These are phyloP conservation scores for Calocera cornea DNA, from an alignment of 768 basidiomycete genomes.

Conservation along the genomic window DNA sequence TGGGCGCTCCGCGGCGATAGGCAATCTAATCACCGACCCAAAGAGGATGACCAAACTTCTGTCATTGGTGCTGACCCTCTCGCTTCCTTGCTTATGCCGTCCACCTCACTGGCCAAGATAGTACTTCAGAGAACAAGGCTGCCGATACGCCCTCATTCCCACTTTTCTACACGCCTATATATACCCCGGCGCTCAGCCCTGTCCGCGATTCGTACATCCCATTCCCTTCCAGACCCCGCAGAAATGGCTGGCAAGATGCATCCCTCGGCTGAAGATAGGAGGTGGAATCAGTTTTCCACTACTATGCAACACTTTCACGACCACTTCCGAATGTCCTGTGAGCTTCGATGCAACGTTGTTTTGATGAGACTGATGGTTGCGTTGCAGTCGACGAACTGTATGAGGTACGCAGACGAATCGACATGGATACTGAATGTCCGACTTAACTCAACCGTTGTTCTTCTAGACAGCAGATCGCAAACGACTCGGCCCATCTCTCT, in stretches of 20 bases:
- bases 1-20: too few relatives aligned
- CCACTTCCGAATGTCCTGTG: conserved; percentile 7
- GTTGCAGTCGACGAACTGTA: conserved; percentile 9
- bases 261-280: background rate
- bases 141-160: background rate
- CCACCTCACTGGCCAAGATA: too few relatives aligned
- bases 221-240: background rate
- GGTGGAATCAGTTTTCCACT: background rate
- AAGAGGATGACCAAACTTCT: too few relatives aligned
- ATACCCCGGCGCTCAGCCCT: background rate
- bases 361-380: background rate
- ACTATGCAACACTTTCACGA: conserved; percentile 11
- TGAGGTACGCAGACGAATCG: background rate
- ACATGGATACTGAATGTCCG: background rate
- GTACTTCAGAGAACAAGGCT: background rate
- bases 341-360: background rate
- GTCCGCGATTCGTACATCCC: background rate
- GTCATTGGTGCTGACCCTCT: too few relatives aligned
- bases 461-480: conserved; percentile 7
- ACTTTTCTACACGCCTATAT: background rate
- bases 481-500: conserved; percentile 1
- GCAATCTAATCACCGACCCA: too few relatives aligned
- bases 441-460: background rate
- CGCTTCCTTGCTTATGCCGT: too few relatives aligned
- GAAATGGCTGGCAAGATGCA: background rate